These are phyloP conservation scores for Vitis hybrid DNA, from an alignment of 177 flowering plant genomes.

Conservation along the genomic window DNA sequence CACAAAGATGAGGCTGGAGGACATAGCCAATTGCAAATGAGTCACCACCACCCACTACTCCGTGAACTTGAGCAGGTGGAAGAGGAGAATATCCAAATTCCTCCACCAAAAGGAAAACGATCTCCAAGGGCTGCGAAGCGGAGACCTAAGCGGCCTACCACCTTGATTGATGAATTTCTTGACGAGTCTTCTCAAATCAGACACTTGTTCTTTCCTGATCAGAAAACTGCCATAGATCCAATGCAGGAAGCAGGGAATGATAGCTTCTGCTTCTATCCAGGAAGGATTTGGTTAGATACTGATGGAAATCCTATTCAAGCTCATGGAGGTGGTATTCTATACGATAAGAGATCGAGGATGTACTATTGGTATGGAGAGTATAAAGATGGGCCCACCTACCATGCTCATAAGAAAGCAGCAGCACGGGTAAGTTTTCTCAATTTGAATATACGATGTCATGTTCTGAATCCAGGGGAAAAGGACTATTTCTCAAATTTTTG, in stretches of 20 bases:
- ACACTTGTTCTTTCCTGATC: constrained; percentile 77
- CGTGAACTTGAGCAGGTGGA: constrained; percentile 78
- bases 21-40: constrained; percentile 35
- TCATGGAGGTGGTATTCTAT: constrained; percentile 94
- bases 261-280: constrained; percentile 66
- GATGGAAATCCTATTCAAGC: constrained; percentile 96
- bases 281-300: constrained; percentile 91
- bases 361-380: constrained; percentile 99
- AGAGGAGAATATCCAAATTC: constrained; percentile 74
- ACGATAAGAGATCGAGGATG: constrained; percentile 52
- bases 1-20: constrained; percentile 27
- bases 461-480: not conserved
- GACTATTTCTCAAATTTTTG: too few relatives aligned
- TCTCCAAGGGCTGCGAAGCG: constrained; percentile 85
- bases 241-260: constrained; percentile 51
- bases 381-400: constrained; percentile 96
- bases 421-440: constrained; percentile 69
- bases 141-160: constrained; percentile 57
- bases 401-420: constrained; percentile 80
- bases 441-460: not conserved
- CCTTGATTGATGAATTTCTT: constrained; percentile 86
- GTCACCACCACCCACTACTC: constrained; percentile 42
- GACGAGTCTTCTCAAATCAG: constrained; percentile 84
- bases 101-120: constrained; percentile 75
- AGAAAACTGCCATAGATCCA: constrained; percentile 68